phyloP scores from a whole-genome alignment of 768 basidiomycete genomes.

The Sarcomyxa edulis region DNA sequence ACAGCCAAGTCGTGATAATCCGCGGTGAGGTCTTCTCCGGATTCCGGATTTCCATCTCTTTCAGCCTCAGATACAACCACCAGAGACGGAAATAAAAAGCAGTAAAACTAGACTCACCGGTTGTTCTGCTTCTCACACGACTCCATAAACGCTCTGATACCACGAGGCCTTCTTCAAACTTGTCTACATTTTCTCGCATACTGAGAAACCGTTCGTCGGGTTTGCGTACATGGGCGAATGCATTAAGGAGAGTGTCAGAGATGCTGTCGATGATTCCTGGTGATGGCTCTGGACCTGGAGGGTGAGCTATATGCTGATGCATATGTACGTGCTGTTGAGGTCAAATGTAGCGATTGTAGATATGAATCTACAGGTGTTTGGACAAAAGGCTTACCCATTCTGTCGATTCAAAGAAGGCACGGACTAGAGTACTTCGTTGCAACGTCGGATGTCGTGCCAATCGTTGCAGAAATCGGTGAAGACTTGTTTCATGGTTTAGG shows the following conservation, averaged over 20 bases:
- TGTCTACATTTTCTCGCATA: conserved; percentile 90
- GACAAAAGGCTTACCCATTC: conserved; percentile 78
- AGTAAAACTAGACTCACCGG: conserved; percentile 58
- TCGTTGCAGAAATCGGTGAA: conserved; percentile 89
- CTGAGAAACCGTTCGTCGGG: conserved; percentile 93
- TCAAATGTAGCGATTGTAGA: conserved; percentile 5
- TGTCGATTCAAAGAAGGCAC: conserved; percentile 91
- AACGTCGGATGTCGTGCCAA: conserved; percentile 91
- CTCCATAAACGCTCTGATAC: conserved; percentile 78
- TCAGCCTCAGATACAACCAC: conserved; percentile 70
- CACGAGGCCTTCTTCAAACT: conserved; percentile 91
- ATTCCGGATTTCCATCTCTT: conserved; percentile 78
- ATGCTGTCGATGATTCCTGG: conserved; percentile 89
- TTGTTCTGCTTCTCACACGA: conserved; percentile 74
- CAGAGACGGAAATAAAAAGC: conserved; percentile 18
- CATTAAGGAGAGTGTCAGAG: conserved; percentile 93
- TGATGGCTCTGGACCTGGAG: conserved; percentile 76
- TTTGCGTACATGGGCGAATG: conserved; percentile 92
- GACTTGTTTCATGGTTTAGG: conserved; percentile 36
- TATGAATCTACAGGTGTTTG: neutral
- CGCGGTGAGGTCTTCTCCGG: conserved; percentile 87
- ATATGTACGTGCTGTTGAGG: conserved; percentile 80
- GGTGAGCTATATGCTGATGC: conserved; percentile 94
- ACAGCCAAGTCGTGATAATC: conserved; percentile 98
- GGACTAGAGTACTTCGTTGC: conserved; percentile 85